Percentiles rank a stretch among this genome's conserved stretches.
These are phyloP conservation scores for Piper betle DNA, from an alignment of 164 flowering plant genomes.

Conservation along the genomic window DNA sequence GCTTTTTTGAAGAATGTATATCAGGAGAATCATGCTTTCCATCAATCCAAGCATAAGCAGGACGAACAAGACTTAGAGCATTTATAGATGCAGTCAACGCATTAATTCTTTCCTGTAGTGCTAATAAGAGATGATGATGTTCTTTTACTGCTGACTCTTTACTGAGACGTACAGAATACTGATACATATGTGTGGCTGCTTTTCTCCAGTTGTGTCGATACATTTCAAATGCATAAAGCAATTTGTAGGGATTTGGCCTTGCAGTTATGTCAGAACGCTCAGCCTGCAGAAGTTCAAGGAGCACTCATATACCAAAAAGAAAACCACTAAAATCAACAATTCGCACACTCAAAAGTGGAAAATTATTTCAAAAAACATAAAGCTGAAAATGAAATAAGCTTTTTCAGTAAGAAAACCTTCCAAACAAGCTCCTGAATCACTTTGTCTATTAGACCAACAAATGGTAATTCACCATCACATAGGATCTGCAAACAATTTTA, in stretches of 20 bases:
- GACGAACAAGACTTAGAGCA: conserved; percentile 77
- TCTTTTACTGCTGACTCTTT: conserved; percentile 39
- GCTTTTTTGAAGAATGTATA: conserved; percentile 54
- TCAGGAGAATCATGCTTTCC: conserved; percentile 23
- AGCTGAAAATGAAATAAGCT: background rate
- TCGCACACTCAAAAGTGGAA: background rate
- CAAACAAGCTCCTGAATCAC: conserved; percentile 76
- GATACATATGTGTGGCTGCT: conserved; percentile 76
- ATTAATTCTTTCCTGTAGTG: conserved; percentile 64
- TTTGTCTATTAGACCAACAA: conserved; percentile 74
- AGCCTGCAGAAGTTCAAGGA: conserved; percentile 37
- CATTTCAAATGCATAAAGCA: conserved; percentile 89
- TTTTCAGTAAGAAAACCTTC: conserved; percentile 43
- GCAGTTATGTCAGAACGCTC: conserved; percentile 64
- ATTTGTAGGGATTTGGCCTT: conserved; percentile 61
- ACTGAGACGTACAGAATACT: conserved; percentile 52
- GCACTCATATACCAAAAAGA: background rate
- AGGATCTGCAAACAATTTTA: conserved; percentile 36
- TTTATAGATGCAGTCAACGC: conserved; percentile 81
- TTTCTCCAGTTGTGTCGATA: conserved; percentile 77
- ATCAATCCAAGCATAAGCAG: conserved; percentile 84
- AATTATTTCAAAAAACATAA: too few species aligned
- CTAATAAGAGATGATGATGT: conserved; percentile 26
- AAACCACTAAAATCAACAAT: background rate
- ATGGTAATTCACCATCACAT: conserved; percentile 77